Conservation (phyloP, 192 early-diverging fungal species). For the Mortierella antarctica region DNA sequence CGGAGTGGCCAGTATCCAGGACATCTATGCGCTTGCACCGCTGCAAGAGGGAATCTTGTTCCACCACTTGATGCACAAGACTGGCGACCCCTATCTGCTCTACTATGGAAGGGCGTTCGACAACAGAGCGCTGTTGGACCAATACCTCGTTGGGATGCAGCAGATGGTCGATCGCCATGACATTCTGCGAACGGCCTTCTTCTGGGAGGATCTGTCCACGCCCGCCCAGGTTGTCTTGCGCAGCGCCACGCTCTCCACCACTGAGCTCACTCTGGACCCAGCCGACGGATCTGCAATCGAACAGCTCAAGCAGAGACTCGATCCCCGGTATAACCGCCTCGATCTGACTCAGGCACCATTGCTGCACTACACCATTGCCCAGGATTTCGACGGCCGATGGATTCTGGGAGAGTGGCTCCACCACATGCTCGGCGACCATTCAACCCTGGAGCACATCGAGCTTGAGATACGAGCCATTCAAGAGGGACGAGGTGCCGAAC, state of each 20-base stretch:
- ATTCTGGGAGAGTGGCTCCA: neutral
- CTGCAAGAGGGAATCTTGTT: constrained; percentile 10
- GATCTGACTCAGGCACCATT: constrained; percentile 3
- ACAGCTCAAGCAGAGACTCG: neutral
- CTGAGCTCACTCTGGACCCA: neutral
- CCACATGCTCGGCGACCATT: constrained; percentile 1
- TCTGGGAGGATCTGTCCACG: neutral
- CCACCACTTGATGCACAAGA: neutral
- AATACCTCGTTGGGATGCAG: neutral
- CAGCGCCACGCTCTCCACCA: neutral
- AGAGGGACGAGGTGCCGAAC: neutral
- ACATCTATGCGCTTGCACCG: constrained; percentile 6
- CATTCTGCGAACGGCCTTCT: neutral
- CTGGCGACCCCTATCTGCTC: constrained; percentile 3
- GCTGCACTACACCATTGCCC: neutral
- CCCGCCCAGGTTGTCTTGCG: constrained; percentile 4
- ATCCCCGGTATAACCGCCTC: neutral
- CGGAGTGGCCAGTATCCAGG: neutral
- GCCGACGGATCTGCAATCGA: neutral
- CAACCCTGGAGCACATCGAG: neutral
- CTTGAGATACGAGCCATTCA: neutral
- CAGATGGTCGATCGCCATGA: constrained; percentile 5
- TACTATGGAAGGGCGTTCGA: too few relatives aligned
- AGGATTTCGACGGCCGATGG: constrained; percentile 4
- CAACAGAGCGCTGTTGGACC: too few relatives aligned